Evolutionary conservation across 768 basidiomycete genomes (phyloP), one percentile per base, ranked within the genome.

Genomic region (Amanita thiersii): DNA sequence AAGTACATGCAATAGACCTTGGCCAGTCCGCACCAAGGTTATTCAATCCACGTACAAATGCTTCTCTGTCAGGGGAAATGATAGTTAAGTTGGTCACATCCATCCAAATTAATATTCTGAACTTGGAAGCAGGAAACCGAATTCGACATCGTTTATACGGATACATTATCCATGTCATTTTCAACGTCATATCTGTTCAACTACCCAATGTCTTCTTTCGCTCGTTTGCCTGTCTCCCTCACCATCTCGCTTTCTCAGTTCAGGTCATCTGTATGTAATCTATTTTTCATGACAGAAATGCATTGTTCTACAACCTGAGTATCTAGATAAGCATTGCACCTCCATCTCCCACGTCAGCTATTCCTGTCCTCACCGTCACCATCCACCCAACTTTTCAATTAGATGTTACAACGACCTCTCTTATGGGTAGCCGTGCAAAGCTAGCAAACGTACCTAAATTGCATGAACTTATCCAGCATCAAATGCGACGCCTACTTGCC

Each of bases 351-450:
- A 49, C 70, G 53, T 66, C 74, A 36, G 37, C 70, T 43, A 54
- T 80, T 50, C 76, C 88, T 39, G 68, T 71, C 47, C 49, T 94
- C 43, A 77, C 79, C 1, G 56, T 94, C 25, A 78, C 77, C 21
- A 74, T 99, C 15, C 77, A 86, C 18, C 85, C 90, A 1, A 81
- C 88, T 53, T 96, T 99, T 54, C 78, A 78, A 11, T 78, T 99
- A 14, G 79, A 86, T 51, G 69, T 99, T 31, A 78, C 82, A 37
- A 92, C 89, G 8, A 89, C 81, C 5, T 97, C 92, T 19, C 73
- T 97, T 3, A 81, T 98, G 68, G 96, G 96, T 14, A 92, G 88
- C 50, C 80, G 94, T 33, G 93, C 96, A n/a, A 96, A 97, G 62
- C 72, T 99, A 1, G 91, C 90, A 46, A 92, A 99, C 54, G 87